Base-by-base conservation (phyloP, 2,329 filamentous ascomycete species). In the Aspergillus terreus region DNA sequence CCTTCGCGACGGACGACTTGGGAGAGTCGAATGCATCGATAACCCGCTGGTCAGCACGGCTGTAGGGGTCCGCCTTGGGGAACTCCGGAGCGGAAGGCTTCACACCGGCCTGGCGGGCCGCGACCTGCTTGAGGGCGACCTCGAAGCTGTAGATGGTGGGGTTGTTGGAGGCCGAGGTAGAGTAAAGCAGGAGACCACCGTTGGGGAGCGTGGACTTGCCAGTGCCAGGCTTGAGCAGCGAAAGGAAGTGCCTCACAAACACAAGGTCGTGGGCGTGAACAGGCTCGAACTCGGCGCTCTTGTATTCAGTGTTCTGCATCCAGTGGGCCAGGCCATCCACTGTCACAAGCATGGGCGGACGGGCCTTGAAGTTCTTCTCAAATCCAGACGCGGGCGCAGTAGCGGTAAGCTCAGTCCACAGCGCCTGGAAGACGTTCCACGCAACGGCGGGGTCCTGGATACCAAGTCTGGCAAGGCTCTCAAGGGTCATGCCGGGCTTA, bases 221-320 rank as follows among this genome's bases (percentile, higher is more conserved):
- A 6, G 44, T 33, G 11, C 65, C 62, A 0, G 64, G 63, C 55
- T 67, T 63, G 25, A 97, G 79, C 51, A 87, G 81, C 47, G 87
- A 83, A 54, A 87, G 71, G 71, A 95, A 95, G 59, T 88, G 81
- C 50, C 84, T 80, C 47, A 95, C 78, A 19, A 96, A 78, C 21
- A 82, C 78, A 27, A 99, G 80, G 64, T 97, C 88, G 72, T 95
- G 90, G 25, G 91, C 81, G 76, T 99, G 94, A 57, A 99, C 87
- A 12, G 78, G 78, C 56, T 89, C 81, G 62, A 83, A 87, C 21
- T 87, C 77, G 1, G 86, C 77, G 56, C 82, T 82, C 58, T 86
- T 82, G 77, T 97, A 99, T 42, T 82, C 83, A 56, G 86, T 90
- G 35, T 84, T 67, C 59, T 80, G 81, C 88, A 95, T 95, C 71